Evolutionary conservation across 108 stramenopile species (phyloP), one percentile per base, ranked within the genome.

Genomic region (Conticribra weissflogii): DNA sequence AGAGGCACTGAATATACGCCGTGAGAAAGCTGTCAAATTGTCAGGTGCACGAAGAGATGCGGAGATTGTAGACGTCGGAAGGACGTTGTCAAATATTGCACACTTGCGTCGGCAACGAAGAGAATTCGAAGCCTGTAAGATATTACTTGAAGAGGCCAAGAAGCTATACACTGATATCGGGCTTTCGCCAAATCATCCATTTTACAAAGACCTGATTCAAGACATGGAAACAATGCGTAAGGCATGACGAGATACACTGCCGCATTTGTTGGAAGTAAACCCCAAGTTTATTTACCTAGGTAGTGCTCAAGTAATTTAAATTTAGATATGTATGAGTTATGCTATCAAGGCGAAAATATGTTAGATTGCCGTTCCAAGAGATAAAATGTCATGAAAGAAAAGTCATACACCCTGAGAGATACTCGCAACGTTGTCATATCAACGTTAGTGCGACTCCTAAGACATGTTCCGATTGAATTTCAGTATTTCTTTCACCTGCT

Each of bases 71-170:
- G 78, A 79, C 60, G 63, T 79, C 16, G 78, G 66, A 14, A 54
- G 59, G 53, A 79, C 78, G 30, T 57, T 79, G 22, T 79, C 71
- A 46, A 72, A 51, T 18, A 79, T 79, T 54, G 78, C 78, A 1
- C 71, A 79, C 49, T 30, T 79, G 34, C 71, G 78, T 45, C 45
- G 36, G 22, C 47, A 62, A 22, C 57, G 78, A 30, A 72, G 78
- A 59, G 78, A 79, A 52, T 79, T 79, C 63, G 71, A 68, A 52
- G 78, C 78, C 47, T 65, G 71, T 29, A 79, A 67, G 23, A 79
- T 79, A 31, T 66, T 79, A 14, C 63, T 79, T 27, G 71, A 79
- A 22, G 71, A 67, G 59, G 78, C 60, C 5, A 79, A 63, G 34
- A 46, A 51, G 24, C n/a, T 68, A 47, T 79, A 79, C 54, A 65